Evolutionary conservation across 768 basidiomycete genomes (phyloP), one percentile per base, ranked within the genome.

Genomic region (Lactifluus pinguis): DNA sequence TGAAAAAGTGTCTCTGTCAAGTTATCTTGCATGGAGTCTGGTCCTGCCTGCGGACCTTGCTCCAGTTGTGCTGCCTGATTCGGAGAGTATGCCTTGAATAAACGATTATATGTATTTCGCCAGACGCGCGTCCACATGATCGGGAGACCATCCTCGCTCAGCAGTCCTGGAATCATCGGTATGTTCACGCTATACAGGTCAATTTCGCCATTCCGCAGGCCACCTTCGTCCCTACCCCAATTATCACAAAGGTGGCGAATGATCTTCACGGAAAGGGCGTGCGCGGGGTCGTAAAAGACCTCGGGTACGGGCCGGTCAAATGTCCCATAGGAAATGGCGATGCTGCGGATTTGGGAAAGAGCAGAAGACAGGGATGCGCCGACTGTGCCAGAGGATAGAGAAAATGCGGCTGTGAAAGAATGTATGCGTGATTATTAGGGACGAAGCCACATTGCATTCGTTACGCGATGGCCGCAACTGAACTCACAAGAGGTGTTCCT

Each of bases 121-220:
- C 89, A 93, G 74, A 94, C 82, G 30, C 71, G 77, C 11, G 94
- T 91, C 89, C 92, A 94, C 66, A 77, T 80, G 56, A 91, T 79
- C 64, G 81, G 81, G 57, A 92, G 71, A 8, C 84, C 83, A 53
- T 79, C 78, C 36, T 81, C 78, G 44, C 77, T 73, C 49, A 88
- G 72, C 32, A 89, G 79, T 30, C 75, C 79, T 55, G 84, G 80
- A 53, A 93, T 79, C 70, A 97, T 77, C 25, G 94, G 93, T 49
- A 98, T 82, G 72, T 98, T 98, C 67, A 98, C 74, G 68, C 77
- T 92, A 74, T 93, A 93, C 25, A 94, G 75, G 70, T 91, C 90
- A 36, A 93, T 83, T 69, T 88, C 85, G 50, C 81, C 80, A 55
- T 78, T 72, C 41, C 83, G 77, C 48, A 82, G 68, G 19, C 83